phyloP scores from a whole-genome alignment of 176 grass and related monocot genomes.

The Cymbopogon citratus region DNA sequence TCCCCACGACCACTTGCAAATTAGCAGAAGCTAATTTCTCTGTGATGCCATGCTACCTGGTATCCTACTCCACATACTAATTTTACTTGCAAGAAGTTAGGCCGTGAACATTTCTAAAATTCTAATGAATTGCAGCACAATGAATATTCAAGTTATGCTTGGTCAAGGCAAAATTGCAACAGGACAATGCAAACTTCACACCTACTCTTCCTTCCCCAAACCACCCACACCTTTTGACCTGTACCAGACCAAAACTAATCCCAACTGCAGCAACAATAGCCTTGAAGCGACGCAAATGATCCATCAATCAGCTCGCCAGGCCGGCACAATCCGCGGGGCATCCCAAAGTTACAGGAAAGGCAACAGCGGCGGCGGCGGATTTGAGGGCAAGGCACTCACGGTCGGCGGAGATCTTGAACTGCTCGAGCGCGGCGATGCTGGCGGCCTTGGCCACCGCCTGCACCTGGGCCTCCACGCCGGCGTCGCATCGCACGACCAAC shows the following conservation, averaged over 20 bases:
- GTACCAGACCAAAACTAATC: conserved; percentile 9
- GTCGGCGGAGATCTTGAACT: conserved; percentile 98
- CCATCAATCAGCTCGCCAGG: background rate
- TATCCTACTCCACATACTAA: background rate
- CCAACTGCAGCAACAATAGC: background rate
- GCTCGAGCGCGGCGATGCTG: conserved; percentile 72
- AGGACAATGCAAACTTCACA: background rate
- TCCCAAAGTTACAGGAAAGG: background rate
- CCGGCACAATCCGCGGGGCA: background rate
- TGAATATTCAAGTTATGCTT: background rate
- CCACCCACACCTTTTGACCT: background rate
- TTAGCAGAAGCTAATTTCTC: background rate
- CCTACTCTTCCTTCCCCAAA: background rate
- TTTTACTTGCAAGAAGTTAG: background rate
- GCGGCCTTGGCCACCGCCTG: conserved; percentile 41
- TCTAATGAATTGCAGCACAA: background rate
- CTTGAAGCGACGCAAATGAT: background rate
- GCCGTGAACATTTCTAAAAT: background rate
- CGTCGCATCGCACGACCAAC: conserved; percentile 58
- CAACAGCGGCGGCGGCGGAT: conserved; percentile 9
- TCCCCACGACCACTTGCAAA: background rate
- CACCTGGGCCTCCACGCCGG: conserved; percentile 43
- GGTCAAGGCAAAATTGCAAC: background rate
- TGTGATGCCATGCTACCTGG: background rate
- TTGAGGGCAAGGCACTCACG: conserved; percentile 45